Percentiles rank a stretch among this genome's conserved stretches.
phyloP scores from a whole-genome alignment of 2,329 filamentous ascomycete species.

The Chalara sp. region DNA sequence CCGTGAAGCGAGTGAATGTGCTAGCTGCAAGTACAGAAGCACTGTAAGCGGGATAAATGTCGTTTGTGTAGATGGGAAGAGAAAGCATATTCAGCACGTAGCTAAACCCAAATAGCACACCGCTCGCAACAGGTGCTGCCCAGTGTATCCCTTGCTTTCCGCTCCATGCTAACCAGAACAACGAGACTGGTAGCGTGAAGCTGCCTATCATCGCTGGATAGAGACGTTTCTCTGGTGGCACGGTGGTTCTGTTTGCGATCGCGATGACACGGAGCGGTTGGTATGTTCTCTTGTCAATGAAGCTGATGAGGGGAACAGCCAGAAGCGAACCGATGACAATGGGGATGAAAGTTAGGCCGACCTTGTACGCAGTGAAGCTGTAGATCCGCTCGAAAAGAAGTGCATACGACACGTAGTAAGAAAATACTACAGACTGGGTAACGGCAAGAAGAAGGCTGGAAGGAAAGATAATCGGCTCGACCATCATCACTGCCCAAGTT shows the following conservation, averaged over 20 bases:
- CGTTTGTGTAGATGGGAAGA: not conserved
- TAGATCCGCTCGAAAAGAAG: conserved; percentile 8
- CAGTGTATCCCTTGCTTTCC: not conserved
- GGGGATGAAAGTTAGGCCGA: conserved; percentile 7
- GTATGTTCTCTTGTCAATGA: conserved; percentile 3
- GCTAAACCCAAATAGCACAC: not conserved
- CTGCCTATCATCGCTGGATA: conserved; percentile 47
- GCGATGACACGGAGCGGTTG: not conserved
- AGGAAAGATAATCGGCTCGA: conserved; percentile 8
- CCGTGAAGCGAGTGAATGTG: not conserved
- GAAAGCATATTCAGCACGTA: conserved; percentile 26
- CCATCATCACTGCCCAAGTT: conserved; percentile 31
- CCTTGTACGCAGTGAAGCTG: conserved; percentile 5
- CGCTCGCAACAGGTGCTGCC: not conserved
- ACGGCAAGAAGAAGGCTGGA: conserved; percentile 4
- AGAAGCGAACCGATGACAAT: conserved; percentile 3
- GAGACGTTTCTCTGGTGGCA: conserved; percentile 47
- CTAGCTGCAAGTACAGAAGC: not conserved
- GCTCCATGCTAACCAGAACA: conserved; percentile 29
- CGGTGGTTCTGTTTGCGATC: not conserved
- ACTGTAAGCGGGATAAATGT: not conserved
- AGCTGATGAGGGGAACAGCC: not conserved
- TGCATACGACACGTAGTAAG: conserved; percentile 8
- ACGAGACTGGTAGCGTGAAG: conserved; percentile 19
- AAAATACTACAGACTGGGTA: conserved; percentile 8